A percentile compares a stretch with the other conserved stretches of the same genome.
Evolutionary conservation across 306 rosid genomes (phyloP).

Genomic region (Carpinus viminea): DNA sequence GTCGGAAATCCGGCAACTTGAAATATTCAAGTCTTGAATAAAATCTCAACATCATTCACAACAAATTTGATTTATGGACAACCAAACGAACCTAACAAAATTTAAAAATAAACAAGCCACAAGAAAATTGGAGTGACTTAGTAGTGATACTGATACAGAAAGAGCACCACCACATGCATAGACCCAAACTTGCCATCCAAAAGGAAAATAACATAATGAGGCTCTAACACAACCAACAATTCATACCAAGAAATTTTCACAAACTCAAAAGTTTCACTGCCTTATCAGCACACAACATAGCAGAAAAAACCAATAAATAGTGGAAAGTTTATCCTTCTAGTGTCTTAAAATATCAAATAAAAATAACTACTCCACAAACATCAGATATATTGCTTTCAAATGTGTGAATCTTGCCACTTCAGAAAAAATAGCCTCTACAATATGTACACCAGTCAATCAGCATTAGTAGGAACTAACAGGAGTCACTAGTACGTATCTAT

Average conservation of each 20-base stretch:
- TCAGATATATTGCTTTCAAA: not conserved
- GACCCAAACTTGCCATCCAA: no score
- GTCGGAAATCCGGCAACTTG: no score
- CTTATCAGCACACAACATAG: no score
- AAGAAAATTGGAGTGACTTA: not conserved
- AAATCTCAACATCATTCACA: no score
- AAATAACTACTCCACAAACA: not conserved
- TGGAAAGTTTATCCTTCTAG: not conserved
- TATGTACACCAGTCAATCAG: not conserved
- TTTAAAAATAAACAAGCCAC: not conserved
- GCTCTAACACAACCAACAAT: no score
- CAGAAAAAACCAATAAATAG: no score
- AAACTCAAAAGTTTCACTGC: no score
- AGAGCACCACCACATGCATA: not conserved
- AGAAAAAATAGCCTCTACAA: not conserved
- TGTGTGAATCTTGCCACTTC: not conserved
- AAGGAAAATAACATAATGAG: no score
- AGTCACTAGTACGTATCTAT: no score
- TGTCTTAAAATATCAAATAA: not conserved
- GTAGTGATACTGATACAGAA: not conserved
- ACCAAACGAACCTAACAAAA: not conserved
- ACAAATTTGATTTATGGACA: not conserved
- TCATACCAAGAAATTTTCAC: no score
- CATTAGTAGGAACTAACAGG: no score
- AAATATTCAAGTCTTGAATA: no score